Percentiles rank a stretch among this genome's conserved stretches.
Evolutionary conservation across 495 filamentous ascomycete species (phyloP).

Genomic region (Halenospora varia): DNA sequence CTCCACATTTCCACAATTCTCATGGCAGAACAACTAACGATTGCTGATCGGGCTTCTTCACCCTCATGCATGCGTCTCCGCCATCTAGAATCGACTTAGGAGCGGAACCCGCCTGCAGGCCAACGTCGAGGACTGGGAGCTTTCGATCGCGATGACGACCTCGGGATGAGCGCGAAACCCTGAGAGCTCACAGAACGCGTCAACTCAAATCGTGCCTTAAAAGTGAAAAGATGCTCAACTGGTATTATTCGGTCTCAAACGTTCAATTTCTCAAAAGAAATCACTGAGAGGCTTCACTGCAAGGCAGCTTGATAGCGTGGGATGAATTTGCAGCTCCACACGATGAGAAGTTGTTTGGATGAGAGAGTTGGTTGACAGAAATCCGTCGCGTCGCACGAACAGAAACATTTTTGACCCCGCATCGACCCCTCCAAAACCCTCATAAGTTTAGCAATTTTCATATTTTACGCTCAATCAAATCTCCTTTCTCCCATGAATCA

Average conservation of each 20-base stretch:
- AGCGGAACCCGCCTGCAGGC: no score
- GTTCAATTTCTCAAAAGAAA: no score
- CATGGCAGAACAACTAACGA: no score
- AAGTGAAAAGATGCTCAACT: neutral
- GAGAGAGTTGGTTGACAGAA: neutral
- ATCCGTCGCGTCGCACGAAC: neutral
- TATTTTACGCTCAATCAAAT: neutral
- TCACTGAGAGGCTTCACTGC: no score
- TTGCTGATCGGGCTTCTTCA: no score
- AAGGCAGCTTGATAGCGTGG: neutral
- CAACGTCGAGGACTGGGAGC: no score
- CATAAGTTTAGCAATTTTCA: neutral
- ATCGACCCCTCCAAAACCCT: neutral
- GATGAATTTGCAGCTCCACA: neutral
- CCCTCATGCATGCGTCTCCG: no score
- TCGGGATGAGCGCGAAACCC: neutral
- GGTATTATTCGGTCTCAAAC: neutral
- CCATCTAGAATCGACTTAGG: no score
- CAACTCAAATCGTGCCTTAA: neutral
- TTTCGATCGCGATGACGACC: neutral
- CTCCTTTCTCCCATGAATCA: neutral
- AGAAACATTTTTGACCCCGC: neutral
- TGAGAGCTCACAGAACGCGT: neutral
- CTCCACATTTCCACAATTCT: no score
- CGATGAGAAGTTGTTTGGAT: neutral